Conservation (phyloP, 148 eudicot genomes). For the Rhododendron kiyosumense region DNA sequence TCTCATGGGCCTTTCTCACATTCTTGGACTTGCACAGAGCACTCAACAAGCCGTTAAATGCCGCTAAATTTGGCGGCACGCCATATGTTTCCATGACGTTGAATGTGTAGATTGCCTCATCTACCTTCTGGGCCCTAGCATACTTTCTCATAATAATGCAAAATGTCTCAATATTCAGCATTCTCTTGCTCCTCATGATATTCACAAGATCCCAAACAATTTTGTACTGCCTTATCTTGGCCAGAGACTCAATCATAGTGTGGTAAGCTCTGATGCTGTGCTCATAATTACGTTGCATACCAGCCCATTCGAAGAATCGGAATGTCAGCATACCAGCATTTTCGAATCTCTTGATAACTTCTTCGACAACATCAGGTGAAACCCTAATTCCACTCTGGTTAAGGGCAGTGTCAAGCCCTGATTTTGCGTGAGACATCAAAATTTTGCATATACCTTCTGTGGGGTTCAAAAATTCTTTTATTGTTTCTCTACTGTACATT, state of each 20-base stretch:
- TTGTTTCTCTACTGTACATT: constrained; percentile 39
- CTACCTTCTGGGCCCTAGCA: constrained; percentile 84
- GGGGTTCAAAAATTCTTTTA: constrained; percentile 34
- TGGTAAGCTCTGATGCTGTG: constrained; percentile 80
- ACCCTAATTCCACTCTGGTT: constrained; percentile 77
- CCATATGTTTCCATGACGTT: constrained; percentile 75
- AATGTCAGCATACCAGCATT: constrained; percentile 90
- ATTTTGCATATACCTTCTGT: constrained; percentile 53
- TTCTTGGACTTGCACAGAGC: constrained; percentile 91
- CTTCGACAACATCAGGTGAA: constrained; percentile 63
- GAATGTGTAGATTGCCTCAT: constrained; percentile 84
- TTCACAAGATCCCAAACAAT: constrained; percentile 88
- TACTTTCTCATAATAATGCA: constrained; percentile 92
- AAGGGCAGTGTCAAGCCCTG: constrained; percentile 65
- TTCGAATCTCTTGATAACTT: constrained; percentile 58
- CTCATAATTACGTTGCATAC: constrained; percentile 61
- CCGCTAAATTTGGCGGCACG: constrained; percentile 59
- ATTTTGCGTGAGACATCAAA: constrained; percentile 67
- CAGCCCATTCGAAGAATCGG: constrained; percentile 90
- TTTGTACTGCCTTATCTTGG: constrained; percentile 88
- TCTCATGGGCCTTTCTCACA: constrained; percentile 83
- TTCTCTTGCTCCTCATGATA: constrained; percentile 56
- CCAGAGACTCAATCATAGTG: constrained; percentile 76
- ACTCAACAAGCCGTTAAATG: constrained; percentile 82
- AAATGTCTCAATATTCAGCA: constrained; percentile 82